These are phyloP conservation scores for Boletus sp. DNA, from an alignment of 768 basidiomycete species.

Conservation along the genomic window DNA sequence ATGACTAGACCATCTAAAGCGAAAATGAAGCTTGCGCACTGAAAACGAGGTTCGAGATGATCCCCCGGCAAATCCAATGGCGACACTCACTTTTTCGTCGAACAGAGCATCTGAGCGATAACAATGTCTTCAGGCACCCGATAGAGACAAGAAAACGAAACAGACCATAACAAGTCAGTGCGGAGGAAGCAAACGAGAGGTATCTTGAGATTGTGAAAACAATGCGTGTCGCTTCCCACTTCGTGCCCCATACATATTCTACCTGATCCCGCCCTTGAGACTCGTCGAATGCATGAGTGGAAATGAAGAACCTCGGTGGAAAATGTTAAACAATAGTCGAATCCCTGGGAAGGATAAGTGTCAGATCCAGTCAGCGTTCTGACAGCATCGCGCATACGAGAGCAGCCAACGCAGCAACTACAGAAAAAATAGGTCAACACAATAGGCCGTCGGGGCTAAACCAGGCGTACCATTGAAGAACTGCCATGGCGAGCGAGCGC, in stretches of 20 bases:
- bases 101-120: constrained; percentile 7
- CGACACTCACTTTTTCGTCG: neutral
- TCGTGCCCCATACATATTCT: constrained; percentile 21
- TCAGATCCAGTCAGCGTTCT: neutral
- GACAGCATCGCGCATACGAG: constrained; percentile 9
- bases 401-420: constrained; percentile 18
- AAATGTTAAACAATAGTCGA: constrained; percentile 27
- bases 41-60: neutral
- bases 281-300: neutral
- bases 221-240: constrained; percentile 19
- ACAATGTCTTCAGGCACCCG: neutral
- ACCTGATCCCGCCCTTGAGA: constrained; percentile 16
- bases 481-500: neutral
- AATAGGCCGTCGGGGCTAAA: neutral
- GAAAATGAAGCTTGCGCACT: constrained; percentile 19
- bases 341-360: constrained; percentile 1
- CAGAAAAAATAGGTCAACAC: neutral
- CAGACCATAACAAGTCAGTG: constrained; percentile 18
- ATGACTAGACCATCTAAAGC: constrained; percentile 12
- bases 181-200: constrained; percentile 18
- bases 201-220: constrained; percentile 29
- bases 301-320: constrained; percentile 16
- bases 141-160: neutral
- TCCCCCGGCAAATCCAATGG: neutral
- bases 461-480: constrained; percentile 12